phyloP scores from a whole-genome alignment of 805 yeast species.

The Lipomyces sp. region DNA sequence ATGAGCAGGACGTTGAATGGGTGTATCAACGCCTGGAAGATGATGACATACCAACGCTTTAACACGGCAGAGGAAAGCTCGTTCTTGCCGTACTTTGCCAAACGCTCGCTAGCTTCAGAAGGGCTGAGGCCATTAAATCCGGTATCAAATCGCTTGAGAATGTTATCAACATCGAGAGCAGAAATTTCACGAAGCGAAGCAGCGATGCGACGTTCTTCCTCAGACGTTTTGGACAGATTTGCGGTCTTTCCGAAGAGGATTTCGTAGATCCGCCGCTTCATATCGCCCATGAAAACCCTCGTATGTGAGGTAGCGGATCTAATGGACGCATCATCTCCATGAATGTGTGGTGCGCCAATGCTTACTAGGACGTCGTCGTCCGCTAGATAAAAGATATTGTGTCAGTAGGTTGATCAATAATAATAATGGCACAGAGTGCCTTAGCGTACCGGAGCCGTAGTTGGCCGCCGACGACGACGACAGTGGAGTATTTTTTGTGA shows the following conservation, averaged over 20 bases:
- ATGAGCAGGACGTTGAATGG: slow-evolving; percentile 34
- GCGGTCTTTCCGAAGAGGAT: slow-evolving; percentile 37
- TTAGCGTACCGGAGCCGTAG: slow-evolving; percentile 22
- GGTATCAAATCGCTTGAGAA: slow-evolving; percentile 33
- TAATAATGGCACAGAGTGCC: background rate
- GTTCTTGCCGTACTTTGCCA: slow-evolving; percentile 30
- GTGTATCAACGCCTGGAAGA: slow-evolving; percentile 32
- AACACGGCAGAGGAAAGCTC: slow-evolving; percentile 33
- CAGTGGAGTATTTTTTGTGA: slow-evolving; percentile 28
- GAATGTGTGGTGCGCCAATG: slow-evolving; percentile 26
- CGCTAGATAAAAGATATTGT: background rate
- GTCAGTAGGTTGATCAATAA: background rate
- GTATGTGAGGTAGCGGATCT: slow-evolving; percentile 18
- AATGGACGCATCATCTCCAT: slow-evolving; percentile 21
- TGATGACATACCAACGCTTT: slow-evolving; percentile 34
- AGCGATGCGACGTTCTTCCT: slow-evolving; percentile 35
- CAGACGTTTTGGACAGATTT: slow-evolving; percentile 30
- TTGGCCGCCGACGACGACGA: slow-evolving; percentile 4
- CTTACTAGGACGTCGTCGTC: slow-evolving; percentile 29
- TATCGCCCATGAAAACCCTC: slow-evolving; percentile 11
- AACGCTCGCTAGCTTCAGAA: slow-evolving; percentile 25
- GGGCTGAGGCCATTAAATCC: slow-evolving; percentile 25
- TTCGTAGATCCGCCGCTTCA: slow-evolving; percentile 26
- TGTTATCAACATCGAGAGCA: slow-evolving; percentile 22
- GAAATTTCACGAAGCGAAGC: slow-evolving; percentile 28